Percentiles rank a stretch among this genome's conserved stretches.
Evolutionary conservation across 1,139 yeast genomes (phyloP).

Genomic region (Suhomyces anneliseae): DNA sequence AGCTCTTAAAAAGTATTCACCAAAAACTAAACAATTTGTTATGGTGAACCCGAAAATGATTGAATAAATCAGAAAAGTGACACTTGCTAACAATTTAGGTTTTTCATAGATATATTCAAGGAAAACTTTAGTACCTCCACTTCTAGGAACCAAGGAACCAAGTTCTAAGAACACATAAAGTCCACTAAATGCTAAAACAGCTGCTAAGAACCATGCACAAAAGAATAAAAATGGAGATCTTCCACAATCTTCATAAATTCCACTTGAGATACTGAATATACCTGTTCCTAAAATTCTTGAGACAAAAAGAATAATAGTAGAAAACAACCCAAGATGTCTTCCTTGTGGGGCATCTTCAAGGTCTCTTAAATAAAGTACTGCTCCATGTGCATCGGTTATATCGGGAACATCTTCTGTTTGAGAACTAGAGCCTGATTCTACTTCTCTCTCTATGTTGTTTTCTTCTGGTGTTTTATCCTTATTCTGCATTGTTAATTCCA

Average conservation of each 20-base stretch:
- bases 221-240: conserved; percentile 62
- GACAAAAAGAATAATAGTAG: conserved; percentile 62
- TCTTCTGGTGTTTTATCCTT: background rate
- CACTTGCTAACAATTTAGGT: conserved; percentile 61
- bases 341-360: conserved; percentile 70
- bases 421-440: conserved; percentile 5
- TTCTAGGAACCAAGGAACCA: conserved; percentile 68
- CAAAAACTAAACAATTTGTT: conserved; percentile 68
- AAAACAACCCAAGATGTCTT: conserved; percentile 66
- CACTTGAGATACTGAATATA: conserved; percentile 69
- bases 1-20: conserved; percentile 60
- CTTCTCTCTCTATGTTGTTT: conserved; percentile 2
- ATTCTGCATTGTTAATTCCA: conserved; percentile 1
- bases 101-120: conserved; percentile 62
- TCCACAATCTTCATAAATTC: conserved; percentile 66
- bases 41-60: conserved; percentile 64
- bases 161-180: conserved; percentile 64
- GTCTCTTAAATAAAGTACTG: conserved; percentile 26
- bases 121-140: conserved; percentile 75
- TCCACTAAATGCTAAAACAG: conserved; percentile 63
- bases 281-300: conserved; percentile 79
- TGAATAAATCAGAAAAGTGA: conserved; percentile 56
- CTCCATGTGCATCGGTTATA: conserved; percentile 14
- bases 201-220: conserved; percentile 61
- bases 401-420: background rate